phyloP scores from a whole-genome alignment of 139 green algal species.

The Chlamydomonas incerta region DNA sequence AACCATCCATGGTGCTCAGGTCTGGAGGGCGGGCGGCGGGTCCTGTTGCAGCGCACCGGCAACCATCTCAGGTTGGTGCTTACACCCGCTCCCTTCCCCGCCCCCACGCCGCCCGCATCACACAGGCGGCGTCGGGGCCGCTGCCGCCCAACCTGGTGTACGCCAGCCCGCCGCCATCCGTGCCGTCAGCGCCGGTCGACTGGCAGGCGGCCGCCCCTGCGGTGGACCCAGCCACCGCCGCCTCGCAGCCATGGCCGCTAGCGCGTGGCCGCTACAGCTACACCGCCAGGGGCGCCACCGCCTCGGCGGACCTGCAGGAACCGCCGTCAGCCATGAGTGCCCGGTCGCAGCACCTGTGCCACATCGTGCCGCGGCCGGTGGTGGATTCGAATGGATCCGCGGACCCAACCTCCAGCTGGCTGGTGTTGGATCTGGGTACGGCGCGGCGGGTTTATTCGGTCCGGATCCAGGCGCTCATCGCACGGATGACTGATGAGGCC shows the following conservation, averaged over 20 bases:
- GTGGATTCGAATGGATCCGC: too few species aligned
- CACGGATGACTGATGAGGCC: not conserved
- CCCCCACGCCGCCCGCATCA: too few species aligned
- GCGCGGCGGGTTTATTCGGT: not conserved
- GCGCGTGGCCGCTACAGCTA: constrained; percentile 15
- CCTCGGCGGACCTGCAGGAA: not conserved
- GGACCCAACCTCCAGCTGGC: not conserved
- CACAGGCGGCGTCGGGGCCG: too few species aligned
- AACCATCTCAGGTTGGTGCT: too few species aligned
- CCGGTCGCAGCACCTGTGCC: not conserved
- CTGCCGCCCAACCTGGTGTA: too few species aligned
- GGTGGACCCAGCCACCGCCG: not conserved
- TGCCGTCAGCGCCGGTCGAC: not conserved
- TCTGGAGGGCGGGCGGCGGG: too few species aligned
- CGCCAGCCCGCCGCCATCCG: not conserved
- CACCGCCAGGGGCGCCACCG: constrained; percentile 9
- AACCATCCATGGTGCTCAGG: too few species aligned
- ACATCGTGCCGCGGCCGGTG: not conserved
- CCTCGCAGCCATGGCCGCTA: not conserved
- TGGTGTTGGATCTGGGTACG: constrained; percentile 18
- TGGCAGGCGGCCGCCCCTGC: too few species aligned
- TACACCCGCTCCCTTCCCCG: too few species aligned
- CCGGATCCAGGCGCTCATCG: constrained; percentile 22
- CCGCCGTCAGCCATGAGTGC: not conserved
- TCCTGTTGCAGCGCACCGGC: too few species aligned